Base-by-base conservation (phyloP, 2,329 filamentous ascomycete species). In the Fusarium gaditjirri region DNA sequence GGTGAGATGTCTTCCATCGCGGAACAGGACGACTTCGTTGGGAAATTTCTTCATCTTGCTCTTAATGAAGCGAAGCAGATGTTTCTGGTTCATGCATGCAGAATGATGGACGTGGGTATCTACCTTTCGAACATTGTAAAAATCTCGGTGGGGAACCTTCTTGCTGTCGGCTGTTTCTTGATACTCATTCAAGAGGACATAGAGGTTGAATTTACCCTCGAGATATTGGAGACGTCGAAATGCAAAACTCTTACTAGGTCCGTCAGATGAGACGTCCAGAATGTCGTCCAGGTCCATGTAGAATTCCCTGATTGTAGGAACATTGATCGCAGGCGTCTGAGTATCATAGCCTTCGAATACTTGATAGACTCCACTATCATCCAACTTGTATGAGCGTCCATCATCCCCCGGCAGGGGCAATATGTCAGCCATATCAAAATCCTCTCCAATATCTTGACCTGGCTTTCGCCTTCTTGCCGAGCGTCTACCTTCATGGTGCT, bases 1-100 rank as follows among this genome's bases (percentile, higher is more conserved):
- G 2, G 96, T 98, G 75, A 99, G 86, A 81, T 97, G 90, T 81
- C 95, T 97, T 66, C 93, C 95, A 81, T 99, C 96, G 79, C 96
- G 90, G 81, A 91, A 97, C 47, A 99, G 88, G 11, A 99, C 96
- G 36, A 96, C 90, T 83, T 99, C 96, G 77, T 98, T 93, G 0
- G 95, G 94, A 23, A 90, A 96, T 82, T 97, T 99, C 88, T 98
- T 98, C 94, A 99, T 98, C 84, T 99, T 99, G 83, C 94, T 97
- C 84, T 99, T 99, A 86, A 99, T 99, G 83, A 99, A 99, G 60
- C 96, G 94, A 68, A 99, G 86, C 63, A 99, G 84, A 87, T 99
- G 96, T 83, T 99, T 99, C 82, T 99, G 96, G 80, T 99, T 99
- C 96, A 99, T 99, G 81, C 96, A 99, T 29, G 96, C 96, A 21